A percentile compares a stretch with the other conserved stretches of the same genome.
Evolutionary conservation across 2,329 filamentous ascomycete genomes (phyloP).

Genomic region (Neocatenulostroma microsporum): DNA sequence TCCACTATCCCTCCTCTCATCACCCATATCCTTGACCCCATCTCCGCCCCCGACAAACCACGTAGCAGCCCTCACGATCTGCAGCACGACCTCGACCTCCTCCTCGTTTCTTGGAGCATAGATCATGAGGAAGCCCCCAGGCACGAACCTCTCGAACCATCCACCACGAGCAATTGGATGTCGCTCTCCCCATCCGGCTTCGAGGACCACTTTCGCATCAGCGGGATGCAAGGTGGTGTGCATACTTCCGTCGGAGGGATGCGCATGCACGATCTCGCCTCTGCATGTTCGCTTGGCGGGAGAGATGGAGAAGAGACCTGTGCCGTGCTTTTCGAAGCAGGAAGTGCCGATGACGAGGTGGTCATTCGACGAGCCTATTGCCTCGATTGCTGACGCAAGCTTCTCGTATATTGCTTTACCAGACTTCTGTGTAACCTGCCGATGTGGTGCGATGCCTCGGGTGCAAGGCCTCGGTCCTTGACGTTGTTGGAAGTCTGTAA

Average conservation of each 20-base stretch:
- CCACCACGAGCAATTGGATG: constrained; percentile 59
- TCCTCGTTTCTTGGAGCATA: constrained; percentile 66
- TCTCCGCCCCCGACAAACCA: constrained; percentile 50
- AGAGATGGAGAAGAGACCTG: constrained; percentile 62
- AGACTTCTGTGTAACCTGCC: constrained; percentile 64
- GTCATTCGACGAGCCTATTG: constrained; percentile 43
- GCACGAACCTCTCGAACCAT: constrained; percentile 60
- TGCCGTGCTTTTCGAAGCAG: constrained; percentile 66
- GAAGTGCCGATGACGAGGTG: constrained; percentile 50
- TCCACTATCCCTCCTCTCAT: constrained; percentile 10
- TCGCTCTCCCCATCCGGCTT: constrained; percentile 70
- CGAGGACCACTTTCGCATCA: constrained; percentile 63
- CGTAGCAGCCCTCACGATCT: constrained; percentile 65
- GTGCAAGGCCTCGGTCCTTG: constrained; percentile 58
- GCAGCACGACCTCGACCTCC: constrained; percentile 59
- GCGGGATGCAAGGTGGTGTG: constrained; percentile 74
- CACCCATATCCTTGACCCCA: constrained; percentile 2
- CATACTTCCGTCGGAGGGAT: constrained; percentile 66
- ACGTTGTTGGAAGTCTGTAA: constrained; percentile 55
- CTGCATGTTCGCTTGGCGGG: constrained; percentile 60
- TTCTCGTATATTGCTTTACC: constrained; percentile 46
- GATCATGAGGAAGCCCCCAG: constrained; percentile 68
- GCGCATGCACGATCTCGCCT: constrained; percentile 77
- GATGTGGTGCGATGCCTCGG: constrained; percentile 71
- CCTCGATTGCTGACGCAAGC: constrained; percentile 48